These are phyloP conservation scores for Mortierella sp. DNA, from an alignment of 371 early-diverging fungal genomes.

Conservation along the genomic window DNA sequence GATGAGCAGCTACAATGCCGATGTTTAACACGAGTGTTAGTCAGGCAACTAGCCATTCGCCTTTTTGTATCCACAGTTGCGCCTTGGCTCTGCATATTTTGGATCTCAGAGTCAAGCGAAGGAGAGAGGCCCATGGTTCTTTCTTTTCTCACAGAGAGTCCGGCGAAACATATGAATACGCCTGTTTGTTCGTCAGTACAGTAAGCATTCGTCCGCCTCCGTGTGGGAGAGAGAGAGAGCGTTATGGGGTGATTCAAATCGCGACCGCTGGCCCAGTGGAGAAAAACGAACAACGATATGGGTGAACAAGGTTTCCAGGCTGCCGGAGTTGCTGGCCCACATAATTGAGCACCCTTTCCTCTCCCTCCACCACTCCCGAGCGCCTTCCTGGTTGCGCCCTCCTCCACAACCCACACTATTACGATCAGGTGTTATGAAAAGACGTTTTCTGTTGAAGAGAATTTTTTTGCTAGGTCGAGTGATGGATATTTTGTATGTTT, in stretches of 20 bases:
- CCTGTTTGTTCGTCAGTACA: conserved; percentile 12
- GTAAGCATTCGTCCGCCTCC: conserved; percentile 24
- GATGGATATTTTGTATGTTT: neutral
- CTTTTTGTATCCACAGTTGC: conserved; percentile 2
- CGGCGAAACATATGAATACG: conserved; percentile 6
- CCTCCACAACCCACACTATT: neutral
- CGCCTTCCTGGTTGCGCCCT: neutral
- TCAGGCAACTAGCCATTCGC: neutral
- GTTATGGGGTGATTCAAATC: conserved; percentile 21
- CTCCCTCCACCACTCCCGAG: neutral
- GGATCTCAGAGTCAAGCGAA: neutral
- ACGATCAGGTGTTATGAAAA: neutral
- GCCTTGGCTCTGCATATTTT: conserved; percentile 11
- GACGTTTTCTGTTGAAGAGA: neutral
- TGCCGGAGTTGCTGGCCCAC: conserved; percentile 19
- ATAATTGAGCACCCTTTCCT: neutral
- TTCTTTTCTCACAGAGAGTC: neutral
- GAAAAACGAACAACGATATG: conserved; percentile 14
- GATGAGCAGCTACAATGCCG: neutral
- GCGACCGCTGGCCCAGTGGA: conserved; percentile 24
- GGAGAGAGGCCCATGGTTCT: neutral
- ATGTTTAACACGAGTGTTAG: conserved; percentile 7
- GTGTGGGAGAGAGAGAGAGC: conserved; percentile 5
- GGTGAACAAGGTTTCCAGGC: conserved; percentile 29
- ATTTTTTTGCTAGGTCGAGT: neutral